These are phyloP conservation scores for Diaporthe sp. DNA, from an alignment of 2,329 filamentous ascomycete genomes.

Conservation along the genomic window DNA sequence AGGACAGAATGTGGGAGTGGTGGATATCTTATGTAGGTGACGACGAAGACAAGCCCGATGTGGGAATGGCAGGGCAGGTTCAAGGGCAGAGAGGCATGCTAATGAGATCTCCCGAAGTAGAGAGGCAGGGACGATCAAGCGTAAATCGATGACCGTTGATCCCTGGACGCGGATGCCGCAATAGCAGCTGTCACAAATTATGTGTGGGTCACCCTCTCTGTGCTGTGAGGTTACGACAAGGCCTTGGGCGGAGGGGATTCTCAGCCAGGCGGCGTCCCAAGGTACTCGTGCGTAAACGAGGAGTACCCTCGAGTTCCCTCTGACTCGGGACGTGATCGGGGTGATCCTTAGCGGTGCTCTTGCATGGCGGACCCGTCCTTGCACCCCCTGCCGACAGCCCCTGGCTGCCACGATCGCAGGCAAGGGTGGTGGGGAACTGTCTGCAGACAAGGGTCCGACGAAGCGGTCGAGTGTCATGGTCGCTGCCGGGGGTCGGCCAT, in stretches of 20 bases:
- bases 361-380: slow-evolving; percentile 43
- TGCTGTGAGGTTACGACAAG: slow-evolving; percentile 50
- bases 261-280: slow-evolving; percentile 49
- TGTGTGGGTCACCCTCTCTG: slow-evolving; percentile 60
- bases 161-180: slow-evolving; percentile 57
- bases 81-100: slow-evolving; percentile 48
- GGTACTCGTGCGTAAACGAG: slow-evolving; percentile 45
- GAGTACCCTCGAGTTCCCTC: slow-evolving; percentile 49
- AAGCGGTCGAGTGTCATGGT: slow-evolving; percentile 31
- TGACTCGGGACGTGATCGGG: slow-evolving; percentile 57
- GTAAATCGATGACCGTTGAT: slow-evolving; percentile 63
- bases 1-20: slow-evolving; percentile 50
- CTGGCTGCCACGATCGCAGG: slow-evolving; percentile 37
- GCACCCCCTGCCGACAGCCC: slow-evolving; percentile 38
- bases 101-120: slow-evolving; percentile 49
- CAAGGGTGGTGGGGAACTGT: slow-evolving; percentile 40
- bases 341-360: slow-evolving; percentile 49
- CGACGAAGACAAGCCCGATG: slow-evolving; percentile 41
- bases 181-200: slow-evolving; percentile 69
- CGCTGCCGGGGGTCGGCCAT: slow-evolving; percentile 22
- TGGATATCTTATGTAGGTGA: slow-evolving; percentile 60
- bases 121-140: slow-evolving; percentile 63
- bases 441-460: slow-evolving; percentile 39
- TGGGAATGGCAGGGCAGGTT: slow-evolving; percentile 38
- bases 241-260: slow-evolving; percentile 55